These are phyloP conservation scores for Colletotrichum sp. DNA, from an alignment of 2,329 filamentous ascomycete genomes.

Conservation along the genomic window DNA sequence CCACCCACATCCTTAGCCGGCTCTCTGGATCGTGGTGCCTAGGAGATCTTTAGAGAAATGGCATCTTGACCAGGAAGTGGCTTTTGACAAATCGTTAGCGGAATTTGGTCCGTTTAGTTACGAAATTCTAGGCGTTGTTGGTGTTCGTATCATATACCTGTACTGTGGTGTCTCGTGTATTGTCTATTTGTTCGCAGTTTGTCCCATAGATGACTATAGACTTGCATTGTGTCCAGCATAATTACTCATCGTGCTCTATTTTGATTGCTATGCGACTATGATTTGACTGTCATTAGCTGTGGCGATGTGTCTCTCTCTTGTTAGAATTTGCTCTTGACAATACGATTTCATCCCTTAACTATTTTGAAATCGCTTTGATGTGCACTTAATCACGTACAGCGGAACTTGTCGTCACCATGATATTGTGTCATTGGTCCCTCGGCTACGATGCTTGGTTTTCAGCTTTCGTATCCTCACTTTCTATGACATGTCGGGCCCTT, in stretches of 20 bases:
- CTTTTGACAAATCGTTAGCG: background rate
- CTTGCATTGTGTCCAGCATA: background rate
- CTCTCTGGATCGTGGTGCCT: slow-evolving; percentile 2
- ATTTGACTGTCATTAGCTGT: background rate
- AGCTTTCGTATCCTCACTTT: background rate
- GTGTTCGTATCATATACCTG: slow-evolving; percentile 8
- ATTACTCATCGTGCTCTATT: background rate
- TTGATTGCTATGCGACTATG: accelerated
- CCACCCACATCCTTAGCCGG: slow-evolving; percentile 5
- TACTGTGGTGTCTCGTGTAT: background rate
- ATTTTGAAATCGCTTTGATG: background rate
- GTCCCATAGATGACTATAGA: background rate
- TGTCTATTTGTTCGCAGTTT: background rate
- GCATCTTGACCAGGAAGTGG: background rate
- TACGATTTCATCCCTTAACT: background rate
- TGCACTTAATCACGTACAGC: background rate
- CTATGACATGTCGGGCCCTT: background rate
- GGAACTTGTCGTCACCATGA: background rate
- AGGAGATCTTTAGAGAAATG: background rate
- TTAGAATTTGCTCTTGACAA: background rate
- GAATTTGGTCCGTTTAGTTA: slow-evolving; percentile 7
- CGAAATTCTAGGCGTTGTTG: slow-evolving; percentile 13
- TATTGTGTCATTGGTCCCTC: background rate
- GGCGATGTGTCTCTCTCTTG: accelerated
- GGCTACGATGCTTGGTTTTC: background rate